phyloP scores from a whole-genome alignment of 1,139 yeast species.

The Geotrichum australiense region DNA sequence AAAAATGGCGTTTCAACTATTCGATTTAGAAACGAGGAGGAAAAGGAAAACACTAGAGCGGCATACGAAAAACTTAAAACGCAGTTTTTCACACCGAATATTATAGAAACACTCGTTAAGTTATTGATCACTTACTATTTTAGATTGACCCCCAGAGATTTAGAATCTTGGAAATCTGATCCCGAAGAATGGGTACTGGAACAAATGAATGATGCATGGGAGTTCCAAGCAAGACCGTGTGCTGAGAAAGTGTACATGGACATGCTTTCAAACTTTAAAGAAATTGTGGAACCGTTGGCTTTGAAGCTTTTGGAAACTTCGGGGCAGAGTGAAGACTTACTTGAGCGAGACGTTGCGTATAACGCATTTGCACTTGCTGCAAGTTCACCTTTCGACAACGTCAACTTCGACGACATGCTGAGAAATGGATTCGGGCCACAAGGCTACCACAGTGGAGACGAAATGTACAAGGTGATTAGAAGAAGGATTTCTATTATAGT shows the following conservation, averaged over 20 bases:
- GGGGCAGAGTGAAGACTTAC: slow-evolving; percentile 43
- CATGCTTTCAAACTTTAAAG: slow-evolving; percentile 57
- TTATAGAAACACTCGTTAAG: slow-evolving; percentile 55
- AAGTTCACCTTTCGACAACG: slow-evolving; percentile 52
- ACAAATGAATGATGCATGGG: slow-evolving; percentile 72
- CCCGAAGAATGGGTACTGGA: slow-evolving; percentile 93
- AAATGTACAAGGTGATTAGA: slow-evolving; percentile 29
- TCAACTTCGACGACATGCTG: slow-evolving; percentile 58
- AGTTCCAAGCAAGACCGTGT: slow-evolving; percentile 78
- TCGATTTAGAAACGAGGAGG: slow-evolving; percentile 51
- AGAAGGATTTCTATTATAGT: slow-evolving; percentile 72
- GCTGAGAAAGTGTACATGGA: slow-evolving; percentile 82
- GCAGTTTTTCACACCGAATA: slow-evolving; percentile 51
- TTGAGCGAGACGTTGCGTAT: slow-evolving; percentile 71
- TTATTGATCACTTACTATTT: slow-evolving; percentile 67
- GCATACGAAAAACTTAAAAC: slow-evolving; percentile 49
- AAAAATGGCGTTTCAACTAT: slow-evolving; percentile 63
- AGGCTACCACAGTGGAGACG: slow-evolving; percentile 34
- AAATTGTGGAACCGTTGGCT: slow-evolving; percentile 53
- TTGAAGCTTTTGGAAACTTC: slow-evolving; percentile 56
- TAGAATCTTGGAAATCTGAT: slow-evolving; percentile 73
- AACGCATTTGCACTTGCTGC: slow-evolving; percentile 78
- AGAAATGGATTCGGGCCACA: slow-evolving; percentile 60
- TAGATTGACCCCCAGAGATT: slow-evolving; percentile 62
- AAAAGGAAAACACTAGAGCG: slow-evolving; percentile 48